Conservation (phyloP, 257 asterid species). For the Henckelia pumila region DNA sequence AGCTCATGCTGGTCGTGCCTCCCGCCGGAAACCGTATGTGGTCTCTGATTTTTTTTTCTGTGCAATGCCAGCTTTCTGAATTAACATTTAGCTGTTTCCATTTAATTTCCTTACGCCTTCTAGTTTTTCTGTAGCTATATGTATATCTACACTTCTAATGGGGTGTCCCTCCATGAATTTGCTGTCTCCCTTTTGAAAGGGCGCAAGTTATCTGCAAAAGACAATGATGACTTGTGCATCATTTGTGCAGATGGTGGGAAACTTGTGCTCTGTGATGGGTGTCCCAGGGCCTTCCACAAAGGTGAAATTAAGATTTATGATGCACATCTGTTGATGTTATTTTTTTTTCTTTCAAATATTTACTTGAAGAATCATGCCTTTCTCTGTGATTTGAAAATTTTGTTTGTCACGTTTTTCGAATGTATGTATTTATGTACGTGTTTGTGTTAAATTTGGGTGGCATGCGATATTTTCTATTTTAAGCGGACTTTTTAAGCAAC, state of each 20-base stretch:
- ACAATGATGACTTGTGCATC: constrained; percentile 90
- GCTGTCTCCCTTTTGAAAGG: constrained; percentile 86
- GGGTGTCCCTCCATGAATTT: constrained; percentile 93
- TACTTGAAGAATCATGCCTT: constrained; percentile 5
- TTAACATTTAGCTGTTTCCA: constrained; percentile 15
- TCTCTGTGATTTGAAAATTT: neutral
- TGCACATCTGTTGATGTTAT: neutral
- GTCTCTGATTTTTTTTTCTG: constrained; percentile 17
- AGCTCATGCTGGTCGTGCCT: constrained; percentile 99
- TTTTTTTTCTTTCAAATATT: neutral
- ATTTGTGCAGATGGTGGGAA: constrained; percentile 99
- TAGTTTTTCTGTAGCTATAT: constrained; percentile 66
- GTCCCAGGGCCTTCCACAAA: constrained; percentile 99
- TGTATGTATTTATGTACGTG: neutral
- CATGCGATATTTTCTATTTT: neutral
- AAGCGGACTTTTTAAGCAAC: neutral
- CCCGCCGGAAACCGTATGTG: constrained; percentile 93
- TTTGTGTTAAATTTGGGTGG: neutral
- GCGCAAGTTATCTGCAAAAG: constrained; percentile 62
- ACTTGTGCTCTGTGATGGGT: constrained; percentile 97
- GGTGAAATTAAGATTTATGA: constrained; percentile 46
- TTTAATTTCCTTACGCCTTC: constrained; percentile 25
- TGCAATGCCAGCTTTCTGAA: constrained; percentile 18
- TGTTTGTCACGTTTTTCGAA: neutral
- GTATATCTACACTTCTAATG: constrained; percentile 93